Base-by-base conservation (phyloP, 2,329 filamentous ascomycete genomes). In the Paecilomyces dactylethromorphus region DNA sequence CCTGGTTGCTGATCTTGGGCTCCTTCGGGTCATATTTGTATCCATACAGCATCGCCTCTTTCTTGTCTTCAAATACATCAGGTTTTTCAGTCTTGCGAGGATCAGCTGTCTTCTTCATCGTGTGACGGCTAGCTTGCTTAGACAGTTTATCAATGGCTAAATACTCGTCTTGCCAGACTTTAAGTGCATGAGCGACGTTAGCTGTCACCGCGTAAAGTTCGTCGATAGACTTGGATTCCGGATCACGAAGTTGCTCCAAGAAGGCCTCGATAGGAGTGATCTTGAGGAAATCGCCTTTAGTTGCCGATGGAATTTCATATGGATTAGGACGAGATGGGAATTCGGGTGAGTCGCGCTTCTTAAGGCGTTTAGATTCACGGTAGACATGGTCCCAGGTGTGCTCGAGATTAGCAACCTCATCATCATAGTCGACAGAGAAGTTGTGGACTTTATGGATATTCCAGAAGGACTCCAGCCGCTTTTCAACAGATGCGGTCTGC, bases 31-130 rank as follows among this genome's bases (percentile, higher is more conserved):
- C 82, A 66, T 83, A 83, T 33, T 76, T 78, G 68, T 86, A 87
- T 58, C 82, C 82, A 66, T 87, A 87, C 0, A 87, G 71, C 59
- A 81, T 79, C 1, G 84, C 79, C 71, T 87, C 84, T 63, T 85
- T 85, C 69, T 81, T 81, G 63, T 84, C 84, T 65, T 85, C 83
- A 60, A 78, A 85, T 2, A 83, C 68, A n/a, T 74, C 70, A 4
- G 73, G 71, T 12, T 77, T 72, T 11, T 82, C 79, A 21, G 80
- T 75, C 61, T 83, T 82, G 60, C 82, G 81, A 2, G 81, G 78
- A 45, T 79, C 74, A 13, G 73, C 72, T 50, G 79, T 76, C 58
- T 78, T 76, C 66, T 84, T 80, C 15, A 78, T 75, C 13, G 79
- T 76, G 53, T 82, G 83, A 63, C 81, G 70, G 33, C 74, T 75